phyloP scores from a whole-genome alignment of 345 rosid species.

The Eucalyptus rudis region DNA sequence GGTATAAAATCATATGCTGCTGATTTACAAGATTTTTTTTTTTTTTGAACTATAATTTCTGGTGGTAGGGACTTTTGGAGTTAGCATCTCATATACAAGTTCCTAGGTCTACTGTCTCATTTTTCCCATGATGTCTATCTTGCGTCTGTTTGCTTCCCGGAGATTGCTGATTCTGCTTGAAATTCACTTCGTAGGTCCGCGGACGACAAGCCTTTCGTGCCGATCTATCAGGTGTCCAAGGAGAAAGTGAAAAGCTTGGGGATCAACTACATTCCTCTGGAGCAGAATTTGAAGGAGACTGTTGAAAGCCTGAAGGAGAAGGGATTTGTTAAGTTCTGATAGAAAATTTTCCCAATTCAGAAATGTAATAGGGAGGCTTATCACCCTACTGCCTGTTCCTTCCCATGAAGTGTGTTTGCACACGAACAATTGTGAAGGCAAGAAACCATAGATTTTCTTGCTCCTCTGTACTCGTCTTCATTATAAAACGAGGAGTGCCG shows the following conservation, averaged over 20 bases:
- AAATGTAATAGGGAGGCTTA: not conserved
- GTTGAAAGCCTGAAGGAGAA: slow-evolving; percentile 93
- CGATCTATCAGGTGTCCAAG: slow-evolving; percentile 70
- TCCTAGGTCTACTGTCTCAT: not conserved
- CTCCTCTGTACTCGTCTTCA: not conserved
- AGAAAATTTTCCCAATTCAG: not conserved
- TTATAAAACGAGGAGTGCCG: not conserved
- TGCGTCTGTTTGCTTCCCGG: not conserved
- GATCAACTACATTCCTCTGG: slow-evolving; percentile 68
- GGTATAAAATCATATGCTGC: not conserved
- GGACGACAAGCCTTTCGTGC: slow-evolving; percentile 62
- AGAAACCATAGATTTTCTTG: not conserved
- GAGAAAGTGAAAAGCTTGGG: slow-evolving; percentile 69
- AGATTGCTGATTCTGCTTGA: not conserved
- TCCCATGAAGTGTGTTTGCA: not conserved
- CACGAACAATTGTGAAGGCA: not conserved
- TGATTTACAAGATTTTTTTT: not conserved
- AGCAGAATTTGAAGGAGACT: slow-evolving; percentile 72
- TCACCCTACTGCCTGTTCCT: not conserved
- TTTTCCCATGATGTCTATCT: not conserved
- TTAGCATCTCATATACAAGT: not conserved
- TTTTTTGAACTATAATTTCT: not conserved
- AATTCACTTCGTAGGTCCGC: slow-evolving; percentile 33
- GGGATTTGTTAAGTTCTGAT: slow-evolving; percentile 41
- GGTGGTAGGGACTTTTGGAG: not conserved